Base-by-base conservation (phyloP, 495 filamentous ascomycete genomes). In the Annulohypoxylon bovei region DNA sequence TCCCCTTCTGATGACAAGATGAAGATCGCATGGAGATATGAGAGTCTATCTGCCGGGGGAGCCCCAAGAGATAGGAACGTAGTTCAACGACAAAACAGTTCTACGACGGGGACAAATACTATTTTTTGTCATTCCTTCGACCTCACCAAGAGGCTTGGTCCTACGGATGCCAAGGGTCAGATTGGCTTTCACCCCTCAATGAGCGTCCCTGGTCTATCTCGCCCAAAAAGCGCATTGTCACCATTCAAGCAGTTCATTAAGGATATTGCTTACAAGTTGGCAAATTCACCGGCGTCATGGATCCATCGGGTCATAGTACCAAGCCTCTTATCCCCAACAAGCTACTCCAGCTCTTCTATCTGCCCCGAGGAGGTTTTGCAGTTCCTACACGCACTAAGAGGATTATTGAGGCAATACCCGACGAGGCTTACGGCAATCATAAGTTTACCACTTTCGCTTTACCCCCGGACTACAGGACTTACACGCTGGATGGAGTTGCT, bases 11-110 rank as follows among this genome's bases (percentile, higher is more conserved):
- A 86, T 30, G 93, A 96, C 61, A 91, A 88, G 78, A 99, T 99
- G 95, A 98, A 97, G 82, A 99, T 99, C 78, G 95, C 95, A 8
- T 99, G 95, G 95, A 83, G 95, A 78, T 99, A 99, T 81, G 94
- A 98, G 77, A 87, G 89, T 18, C 77, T 98, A 67, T 91, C 93
- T 22, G 88, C 81, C 81, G 88, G 25, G 58, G 83, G 84, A 40
- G 83, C 83, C 47, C 82, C 84, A 69, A 85, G 86, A 86, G 75
- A 77, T 16, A 71, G 75, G 35, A 73, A 76, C 61, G 61, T 68
- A 2, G 5, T 55, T 27, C 71, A 69, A 60, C 56, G 64, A 47
- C 69, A 65, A 61, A 57, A 25, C 16, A 66, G 46, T 30, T 65
- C 56, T 33, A 27, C 59, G 22, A 72, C 65, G 0, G 63, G 46